Evolutionary conservation across 805 yeast species (phyloP), one percentile per base, ranked within the genome.

Genomic region (Lipomyces orientalis): DNA sequence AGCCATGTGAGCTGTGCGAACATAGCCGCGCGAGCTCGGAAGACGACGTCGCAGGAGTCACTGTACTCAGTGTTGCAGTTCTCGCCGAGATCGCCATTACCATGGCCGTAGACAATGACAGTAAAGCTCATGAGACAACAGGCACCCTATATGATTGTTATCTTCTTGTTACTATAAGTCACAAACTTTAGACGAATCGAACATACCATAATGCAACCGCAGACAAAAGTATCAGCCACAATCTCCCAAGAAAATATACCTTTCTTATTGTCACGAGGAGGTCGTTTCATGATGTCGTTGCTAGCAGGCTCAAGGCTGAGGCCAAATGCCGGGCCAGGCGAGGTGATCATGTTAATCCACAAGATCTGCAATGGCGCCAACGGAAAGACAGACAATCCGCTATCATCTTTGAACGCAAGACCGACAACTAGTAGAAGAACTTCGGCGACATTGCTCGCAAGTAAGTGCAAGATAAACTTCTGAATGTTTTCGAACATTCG

Each of bases 1-100:
- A 93, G 85, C 96, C 97, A 91, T 0, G 97, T 91, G 88, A 91
- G 88, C 1, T 88, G 86, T 0, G 89, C 89, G 81, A 91, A 91
- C 0, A 93, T 85, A 2, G 90, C 86, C 2, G 96, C 86, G 76
- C 97, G 85, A 3, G 93, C 90, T 73, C 85, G 83, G 79, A 88
- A 91, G 12, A 91, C 97, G 69, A 82, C 78, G 58, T 79, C 74
- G 79, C 97, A 91, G 0, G 79, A 67, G 1, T 75, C 80, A 54
- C 79, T 79, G 62, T 80, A 81, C 35, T 76, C 77, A 35, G 82
- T 79, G 77, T 91, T 91, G 80, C 97, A 91, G 67, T 82, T 79
- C 22, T 65, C 58, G 16, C 95, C 97, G 60, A 91, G 82, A 46
- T 87, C 76, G 39, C 93, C 94, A 70, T 81, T 77, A 31, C 91